A percentile compares a stretch with the other conserved stretches of the same genome.
These are phyloP conservation scores for Xylaria sp. DNA, from an alignment of 2,329 filamentous ascomycete species.

Conservation along the genomic window DNA sequence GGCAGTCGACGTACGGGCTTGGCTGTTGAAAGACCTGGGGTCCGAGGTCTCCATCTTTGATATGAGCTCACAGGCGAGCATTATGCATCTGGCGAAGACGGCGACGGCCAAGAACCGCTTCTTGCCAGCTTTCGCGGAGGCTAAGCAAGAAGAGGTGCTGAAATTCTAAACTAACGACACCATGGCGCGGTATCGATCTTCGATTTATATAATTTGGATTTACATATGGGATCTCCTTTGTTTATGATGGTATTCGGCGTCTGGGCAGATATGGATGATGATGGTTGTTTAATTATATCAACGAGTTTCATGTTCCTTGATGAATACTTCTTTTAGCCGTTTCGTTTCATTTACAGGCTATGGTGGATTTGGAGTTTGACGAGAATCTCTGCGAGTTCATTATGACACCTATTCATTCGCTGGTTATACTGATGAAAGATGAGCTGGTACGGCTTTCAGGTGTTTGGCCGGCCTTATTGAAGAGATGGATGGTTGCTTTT, in stretches of 20 bases:
- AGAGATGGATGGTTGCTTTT: too few relatives aligned
- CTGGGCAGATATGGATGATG: not conserved
- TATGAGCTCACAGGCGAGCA: slow-evolving; percentile 43
- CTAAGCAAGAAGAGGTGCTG: not conserved
- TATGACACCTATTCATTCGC: not conserved
- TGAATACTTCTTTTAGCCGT: too few relatives aligned
- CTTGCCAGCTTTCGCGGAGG: slow-evolving; percentile 26
- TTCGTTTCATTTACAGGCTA: too few relatives aligned
- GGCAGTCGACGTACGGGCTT: slow-evolving; percentile 43
- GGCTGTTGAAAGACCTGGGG: slow-evolving; percentile 44
- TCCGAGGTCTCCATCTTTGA: slow-evolving; percentile 46
- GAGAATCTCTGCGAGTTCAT: not conserved
- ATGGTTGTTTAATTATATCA: not conserved
- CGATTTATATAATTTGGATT: not conserved
- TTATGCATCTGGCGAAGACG: slow-evolving; percentile 42
- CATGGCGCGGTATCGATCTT: not conserved
- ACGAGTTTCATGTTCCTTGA: too few relatives aligned
- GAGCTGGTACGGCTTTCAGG: not conserved
- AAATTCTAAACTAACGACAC: slow-evolving; percentile 9
- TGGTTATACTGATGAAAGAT: not conserved
- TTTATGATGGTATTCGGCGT: not conserved
- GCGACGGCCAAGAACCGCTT: slow-evolving; percentile 45
- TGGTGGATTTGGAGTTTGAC: not conserved
- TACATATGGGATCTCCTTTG: not conserved
- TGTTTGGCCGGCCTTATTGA: not conserved